Base-by-base conservation (phyloP, 2,329 filamentous ascomycete genomes). In the Stromatinia cepivora region DNA sequence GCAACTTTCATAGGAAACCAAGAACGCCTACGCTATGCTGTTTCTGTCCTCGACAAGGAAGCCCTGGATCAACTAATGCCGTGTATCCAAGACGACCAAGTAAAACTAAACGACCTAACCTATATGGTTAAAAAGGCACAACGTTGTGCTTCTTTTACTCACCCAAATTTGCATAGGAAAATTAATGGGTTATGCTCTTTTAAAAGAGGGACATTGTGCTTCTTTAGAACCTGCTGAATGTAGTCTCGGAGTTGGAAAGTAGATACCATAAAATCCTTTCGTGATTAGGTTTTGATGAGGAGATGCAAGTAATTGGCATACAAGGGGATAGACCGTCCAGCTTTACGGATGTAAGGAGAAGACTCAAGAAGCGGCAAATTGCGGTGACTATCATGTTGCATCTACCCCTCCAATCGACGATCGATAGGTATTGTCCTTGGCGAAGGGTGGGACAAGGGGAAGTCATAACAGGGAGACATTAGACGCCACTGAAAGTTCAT, bases 381-480 rank as follows among this genome's bases (percentile, higher is more conserved):
- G 56, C 34, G 17, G 31, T 58, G 31, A 39, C 34, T 58, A 36
- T 58, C 28, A 57, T 57, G 7, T 39, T 57, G 54, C 31, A 36
- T 57, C 28, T 48, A 48, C 54, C 17, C 54, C 54, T 39, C 34
- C 20, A 58, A 58, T 58, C 56, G 28, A 58, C 34, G 10, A 58
- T 58, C 56, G 56, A 58, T n/a, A 58, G 20, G 34, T 58, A 58
- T 58, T 39, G 20, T 39, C 56, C 54, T n/a, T 39, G 17, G 54
- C 31, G 34, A 58, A n/a, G n/a, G 56, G 34, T 58, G 34, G 34
- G n/a, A 58, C 34, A 39, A n/a, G 34, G 56, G 20, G 34, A 39
- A 58, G 20, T 11, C 20, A 58, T 13, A n/a, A 58, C 34, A 58
- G 34, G 15, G 10, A 58, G 56, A 58, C 34, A 58, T 58, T 36